Percentiles rank a stretch among this genome's conserved stretches.
Conservation (phyloP, 2,329 filamentous ascomycete genomes). For the Rutstroemia sydowiana region DNA sequence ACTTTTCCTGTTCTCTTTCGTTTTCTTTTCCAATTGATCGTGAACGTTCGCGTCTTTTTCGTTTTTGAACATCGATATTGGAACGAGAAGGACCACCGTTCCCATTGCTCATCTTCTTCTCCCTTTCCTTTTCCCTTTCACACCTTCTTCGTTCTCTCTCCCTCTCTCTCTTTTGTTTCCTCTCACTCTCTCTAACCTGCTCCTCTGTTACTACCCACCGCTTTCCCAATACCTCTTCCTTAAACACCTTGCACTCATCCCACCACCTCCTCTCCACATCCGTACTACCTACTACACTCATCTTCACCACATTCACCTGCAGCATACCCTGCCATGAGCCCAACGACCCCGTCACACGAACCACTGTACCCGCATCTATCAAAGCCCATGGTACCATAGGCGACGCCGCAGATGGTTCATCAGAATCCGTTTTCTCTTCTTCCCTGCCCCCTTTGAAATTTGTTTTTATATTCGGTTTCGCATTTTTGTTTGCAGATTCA, state of each 20-base stretch:
- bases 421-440: too few relatives aligned
- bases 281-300: slow-evolving; percentile 43
- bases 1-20: not conserved
- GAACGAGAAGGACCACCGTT: too few relatives aligned
- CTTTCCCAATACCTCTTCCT: slow-evolving; percentile 39
- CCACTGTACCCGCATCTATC: slow-evolving; percentile 45
- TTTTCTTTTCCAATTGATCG: not conserved
- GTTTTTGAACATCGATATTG: too few relatives aligned
- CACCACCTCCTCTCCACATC: slow-evolving; percentile 52
- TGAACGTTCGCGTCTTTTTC: not conserved
- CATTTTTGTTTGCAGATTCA: not conserved
- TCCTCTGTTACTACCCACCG: slow-evolving; percentile 48
- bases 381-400: slow-evolving; percentile 23
- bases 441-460: too few relatives aligned
- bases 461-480: too few relatives aligned
- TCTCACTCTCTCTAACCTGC: slow-evolving; percentile 26
- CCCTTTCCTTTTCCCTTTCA: slow-evolving; percentile 8
- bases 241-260: slow-evolving; percentile 47
- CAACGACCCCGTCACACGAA: slow-evolving; percentile 51
- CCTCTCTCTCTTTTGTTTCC: slow-evolving; percentile 17
- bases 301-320: slow-evolving; percentile 47
- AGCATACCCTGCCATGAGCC: slow-evolving; percentile 39
- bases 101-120: not conserved
- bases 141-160: slow-evolving; percentile 17
- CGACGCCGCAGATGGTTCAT: slow-evolving; percentile 40